These are phyloP conservation scores for Eremomyces bilateralis DNA, from an alignment of 495 filamentous ascomycete species.

Conservation along the genomic window DNA sequence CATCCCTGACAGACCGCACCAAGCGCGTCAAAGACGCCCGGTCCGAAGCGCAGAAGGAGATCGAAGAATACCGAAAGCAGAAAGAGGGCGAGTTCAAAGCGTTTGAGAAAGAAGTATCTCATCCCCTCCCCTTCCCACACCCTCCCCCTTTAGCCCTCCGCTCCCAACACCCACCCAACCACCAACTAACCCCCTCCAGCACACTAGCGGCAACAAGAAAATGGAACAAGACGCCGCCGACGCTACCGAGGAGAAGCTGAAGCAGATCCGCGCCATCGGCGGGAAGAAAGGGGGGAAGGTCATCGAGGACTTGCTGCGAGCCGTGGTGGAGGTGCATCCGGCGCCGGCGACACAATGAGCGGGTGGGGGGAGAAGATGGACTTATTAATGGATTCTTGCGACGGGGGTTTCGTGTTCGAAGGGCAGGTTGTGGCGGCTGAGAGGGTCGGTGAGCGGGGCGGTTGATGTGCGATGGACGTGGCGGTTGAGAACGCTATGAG, in stretches of 20 bases:
- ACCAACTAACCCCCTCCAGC: slow-evolving; percentile 23
- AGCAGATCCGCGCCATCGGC: slow-evolving; percentile 61
- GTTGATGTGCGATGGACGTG: too few relatives aligned
- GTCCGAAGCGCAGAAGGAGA: slow-evolving; percentile 89
- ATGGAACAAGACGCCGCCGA: slow-evolving; percentile 69
- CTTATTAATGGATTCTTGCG: too few relatives aligned
- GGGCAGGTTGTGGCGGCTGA: too few relatives aligned
- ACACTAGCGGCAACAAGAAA: slow-evolving; percentile 69
- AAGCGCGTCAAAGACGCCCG: slow-evolving; percentile 92
- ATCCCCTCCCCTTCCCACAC: not conserved
- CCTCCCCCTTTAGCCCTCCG: not conserved
- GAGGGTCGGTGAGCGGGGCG: too few relatives aligned
- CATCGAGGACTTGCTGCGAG: slow-evolving; percentile 54
- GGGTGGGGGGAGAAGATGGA: not conserved
- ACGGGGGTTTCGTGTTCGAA: too few relatives aligned
- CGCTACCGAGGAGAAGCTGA: slow-evolving; percentile 60
- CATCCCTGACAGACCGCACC: slow-evolving; percentile 49
- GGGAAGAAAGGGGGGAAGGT: slow-evolving; percentile 60
- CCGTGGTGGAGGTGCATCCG: slow-evolving; percentile 59
- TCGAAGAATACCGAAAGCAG: slow-evolving; percentile 73
- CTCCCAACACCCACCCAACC: not conserved
- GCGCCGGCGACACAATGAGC: slow-evolving; percentile 16
- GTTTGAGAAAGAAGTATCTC: slow-evolving; percentile 68
- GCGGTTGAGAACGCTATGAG: too few relatives aligned
- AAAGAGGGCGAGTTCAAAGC: slow-evolving; percentile 93